phyloP scores from a whole-genome alignment of 169 alveolate genomes.

The Babesia ovata region DNA sequence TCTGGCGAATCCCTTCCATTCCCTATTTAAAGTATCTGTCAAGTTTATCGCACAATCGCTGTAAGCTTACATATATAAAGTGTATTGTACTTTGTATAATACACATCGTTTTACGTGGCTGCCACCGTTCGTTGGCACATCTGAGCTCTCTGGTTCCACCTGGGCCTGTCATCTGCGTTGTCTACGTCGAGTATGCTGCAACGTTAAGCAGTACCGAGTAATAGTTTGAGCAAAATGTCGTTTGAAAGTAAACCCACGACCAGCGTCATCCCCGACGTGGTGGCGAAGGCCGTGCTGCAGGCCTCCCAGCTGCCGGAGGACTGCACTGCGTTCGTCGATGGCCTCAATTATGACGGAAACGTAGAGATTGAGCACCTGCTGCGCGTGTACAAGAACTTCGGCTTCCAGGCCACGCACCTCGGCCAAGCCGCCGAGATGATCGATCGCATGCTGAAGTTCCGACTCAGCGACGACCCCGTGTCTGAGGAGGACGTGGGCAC shows the following conservation, averaged over 20 bases:
- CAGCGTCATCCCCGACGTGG: slow-evolving; percentile 38
- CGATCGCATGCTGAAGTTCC: slow-evolving; percentile 72
- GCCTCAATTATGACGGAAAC: slow-evolving; percentile 66
- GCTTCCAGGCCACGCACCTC: slow-evolving; percentile 79
- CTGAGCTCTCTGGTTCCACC: neutral
- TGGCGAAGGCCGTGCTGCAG: slow-evolving; percentile 61
- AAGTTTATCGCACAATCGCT: too few species aligned
- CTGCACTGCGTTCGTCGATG: slow-evolving; percentile 64
- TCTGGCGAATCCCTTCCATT: too few species aligned
- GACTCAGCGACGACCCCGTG: slow-evolving; percentile 59
- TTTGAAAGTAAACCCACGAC: neutral
- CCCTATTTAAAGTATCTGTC: too few species aligned
- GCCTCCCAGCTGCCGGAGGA: slow-evolving; percentile 65
- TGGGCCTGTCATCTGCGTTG: neutral
- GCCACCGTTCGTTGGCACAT: too few species aligned
- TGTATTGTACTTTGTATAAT: too few species aligned
- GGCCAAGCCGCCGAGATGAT: slow-evolving; percentile 80
- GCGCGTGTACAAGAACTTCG: slow-evolving; percentile 69
- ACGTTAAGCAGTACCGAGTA: neutral
- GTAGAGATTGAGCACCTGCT: slow-evolving; percentile 64
- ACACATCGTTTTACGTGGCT: too few species aligned
- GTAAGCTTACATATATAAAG: too few species aligned
- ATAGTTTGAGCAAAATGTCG: neutral
- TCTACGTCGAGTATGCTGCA: neutral
- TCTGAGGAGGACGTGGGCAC: slow-evolving; percentile 48